Conservation (phyloP, 257 asterid species). For the Solanum chmielewskii region DNA sequence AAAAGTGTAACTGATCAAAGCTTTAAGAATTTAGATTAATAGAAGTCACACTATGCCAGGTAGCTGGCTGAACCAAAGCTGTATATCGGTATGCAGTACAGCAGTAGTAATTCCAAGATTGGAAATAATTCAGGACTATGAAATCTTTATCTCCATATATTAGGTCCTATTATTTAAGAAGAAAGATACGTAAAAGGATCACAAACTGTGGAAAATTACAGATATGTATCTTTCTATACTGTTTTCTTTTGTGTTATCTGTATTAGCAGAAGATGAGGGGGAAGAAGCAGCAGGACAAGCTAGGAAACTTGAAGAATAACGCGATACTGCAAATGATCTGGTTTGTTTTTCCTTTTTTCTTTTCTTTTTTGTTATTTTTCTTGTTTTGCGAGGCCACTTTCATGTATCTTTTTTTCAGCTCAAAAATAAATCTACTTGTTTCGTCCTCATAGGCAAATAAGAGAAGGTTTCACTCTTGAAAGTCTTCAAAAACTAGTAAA, state of each 20-base stretch:
- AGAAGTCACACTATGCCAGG: background rate
- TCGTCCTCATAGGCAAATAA: background rate
- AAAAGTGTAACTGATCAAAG: background rate
- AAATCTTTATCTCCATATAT: background rate
- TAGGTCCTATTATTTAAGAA: background rate
- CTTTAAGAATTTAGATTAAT: background rate
- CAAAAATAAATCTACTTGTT: background rate
- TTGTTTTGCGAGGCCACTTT: background rate
- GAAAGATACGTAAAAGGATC: background rate
- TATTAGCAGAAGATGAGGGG: background rate
- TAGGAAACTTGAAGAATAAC: background rate
- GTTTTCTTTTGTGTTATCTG: background rate
- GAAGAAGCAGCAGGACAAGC: background rate
- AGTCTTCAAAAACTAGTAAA: background rate
- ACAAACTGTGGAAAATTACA: background rate
- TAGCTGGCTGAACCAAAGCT: background rate
- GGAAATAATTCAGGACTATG: background rate
- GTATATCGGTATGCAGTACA: background rate
- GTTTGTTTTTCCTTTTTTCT: background rate
- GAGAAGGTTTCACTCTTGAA: background rate
- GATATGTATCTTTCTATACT: background rate
- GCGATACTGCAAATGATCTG: background rate
- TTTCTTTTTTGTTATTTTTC: background rate
- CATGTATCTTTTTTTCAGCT: background rate
- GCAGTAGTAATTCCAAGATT: background rate